Percentiles rank a stretch among this genome's conserved stretches.
Evolutionary conservation across 345 rosid species (phyloP).

Genomic region (Hypericum androsaemum): DNA sequence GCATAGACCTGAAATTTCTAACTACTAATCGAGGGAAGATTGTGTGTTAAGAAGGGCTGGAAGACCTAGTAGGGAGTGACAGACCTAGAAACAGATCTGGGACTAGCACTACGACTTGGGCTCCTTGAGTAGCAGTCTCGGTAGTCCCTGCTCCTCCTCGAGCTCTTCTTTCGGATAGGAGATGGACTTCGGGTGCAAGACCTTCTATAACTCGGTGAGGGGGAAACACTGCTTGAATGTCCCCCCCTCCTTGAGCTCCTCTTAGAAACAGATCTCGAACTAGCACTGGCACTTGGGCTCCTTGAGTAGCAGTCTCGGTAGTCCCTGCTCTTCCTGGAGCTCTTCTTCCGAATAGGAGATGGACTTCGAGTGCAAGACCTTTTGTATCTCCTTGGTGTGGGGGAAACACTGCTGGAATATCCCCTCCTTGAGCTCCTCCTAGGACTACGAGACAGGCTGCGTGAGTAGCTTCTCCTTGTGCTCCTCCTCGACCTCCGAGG

Average conservation of each 20-base stretch:
- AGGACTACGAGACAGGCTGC: constrained; percentile 12
- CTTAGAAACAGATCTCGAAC: background rate
- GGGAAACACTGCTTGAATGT: constrained; percentile 28
- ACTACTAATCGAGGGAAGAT: no score
- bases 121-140: constrained; percentile 26
- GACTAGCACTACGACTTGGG: constrained; percentile 27
- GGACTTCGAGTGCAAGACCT: constrained; percentile 6
- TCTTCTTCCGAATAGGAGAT: background rate
- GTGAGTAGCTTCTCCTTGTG: constrained; percentile 24
- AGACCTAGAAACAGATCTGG: constrained; percentile 59
- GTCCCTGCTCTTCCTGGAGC: constrained; percentile 4
- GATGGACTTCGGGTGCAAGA: background rate
- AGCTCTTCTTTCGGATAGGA: constrained; percentile 17
- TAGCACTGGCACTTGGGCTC: constrained; percentile 2
- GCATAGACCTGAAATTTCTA: no score
- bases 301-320: constrained; percentile 2
- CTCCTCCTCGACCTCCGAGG: constrained; percentile 20
- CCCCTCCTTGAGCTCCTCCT: constrained; percentile 16
- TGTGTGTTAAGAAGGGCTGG: constrained; percentile 19
- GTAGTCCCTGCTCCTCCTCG: constrained; percentile 6
- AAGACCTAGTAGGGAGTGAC: constrained; percentile 37
- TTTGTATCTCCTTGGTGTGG: constrained; percentile 12
- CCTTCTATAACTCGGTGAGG: constrained; percentile 2
- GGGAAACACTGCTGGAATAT: constrained; percentile 8
- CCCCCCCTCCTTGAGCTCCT: constrained; percentile 27